Base-by-base conservation (phyloP, 306 rosid species). In the Rosa persica region DNA sequence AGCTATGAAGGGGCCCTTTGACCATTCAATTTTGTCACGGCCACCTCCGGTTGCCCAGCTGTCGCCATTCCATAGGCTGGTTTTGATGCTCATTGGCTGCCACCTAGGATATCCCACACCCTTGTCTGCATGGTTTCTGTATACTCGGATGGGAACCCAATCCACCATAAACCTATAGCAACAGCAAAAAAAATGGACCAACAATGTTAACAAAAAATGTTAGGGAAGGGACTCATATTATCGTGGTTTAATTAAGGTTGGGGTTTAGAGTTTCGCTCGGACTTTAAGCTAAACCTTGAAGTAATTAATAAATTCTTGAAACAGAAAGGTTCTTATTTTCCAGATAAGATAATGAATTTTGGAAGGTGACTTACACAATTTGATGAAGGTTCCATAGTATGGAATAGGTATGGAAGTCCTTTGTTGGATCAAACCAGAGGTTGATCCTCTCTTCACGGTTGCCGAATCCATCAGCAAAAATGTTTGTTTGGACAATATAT, bases 41-140 rank as follows among this genome's bases (percentile, higher is more conserved):
- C 98, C 98, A 8, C 98, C 98, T 52, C 93, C 22, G 55, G 98
- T 94, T 46, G 98, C 98, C 98, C 97, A 92, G 80, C 81, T 85
- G 70, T 88, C 93, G 23, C 98, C 97, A 36, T 94, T 81, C 97
- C 97, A 94, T 60, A 94, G 81, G 64, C 93, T 89, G 36, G 65
- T 75, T 85, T 94, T 92, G 75, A 94, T 48, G 82, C 93, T 82
- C 98, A 94, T 90, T 78, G 98, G 98, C 72, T 89, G 95, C 95
- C 95, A 76, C 77, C 93, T 85, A 0, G 97, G 98, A 81, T 85
- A 94, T 70, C 87, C 74, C 62, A 91, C 95, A 72, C 97, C 97
- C 73, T 90, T 92, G 66, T 94, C 93, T 15, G 85, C 97, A 64
- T 94, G 97, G 88, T 90, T 94, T 91, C 87, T 92, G 42, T 90